phyloP scores from a whole-genome alignment of 2,329 filamentous ascomycete genomes.

The Ophiostoma quercus region DNA sequence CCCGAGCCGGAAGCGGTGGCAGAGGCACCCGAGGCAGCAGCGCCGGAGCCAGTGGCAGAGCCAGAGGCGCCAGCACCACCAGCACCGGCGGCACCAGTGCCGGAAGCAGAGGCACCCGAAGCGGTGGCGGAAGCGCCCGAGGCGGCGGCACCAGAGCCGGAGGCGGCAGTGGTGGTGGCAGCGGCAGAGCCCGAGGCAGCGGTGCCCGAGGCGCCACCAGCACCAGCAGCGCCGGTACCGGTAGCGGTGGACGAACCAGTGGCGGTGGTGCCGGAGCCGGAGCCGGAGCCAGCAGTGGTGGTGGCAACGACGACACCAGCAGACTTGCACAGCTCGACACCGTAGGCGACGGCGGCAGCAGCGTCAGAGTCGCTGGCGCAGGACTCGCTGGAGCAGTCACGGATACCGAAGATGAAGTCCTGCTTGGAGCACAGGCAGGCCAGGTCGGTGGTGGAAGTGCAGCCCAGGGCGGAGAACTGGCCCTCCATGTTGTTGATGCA shows the following conservation, averaged over 20 bases:
- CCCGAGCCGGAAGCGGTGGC: not conserved
- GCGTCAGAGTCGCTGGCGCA: conserved; percentile 38
- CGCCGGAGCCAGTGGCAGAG: not conserved
- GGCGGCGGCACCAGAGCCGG: conserved; percentile 21
- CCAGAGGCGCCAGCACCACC: conserved; percentile 13
- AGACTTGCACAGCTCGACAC: conserved; percentile 37
- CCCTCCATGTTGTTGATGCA: conserved; percentile 50
- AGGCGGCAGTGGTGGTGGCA: conserved; percentile 12
- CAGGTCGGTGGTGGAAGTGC: conserved; percentile 36
- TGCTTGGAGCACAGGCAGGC: conserved; percentile 45
- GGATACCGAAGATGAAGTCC: conserved; percentile 47
- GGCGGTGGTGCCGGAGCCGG: not conserved
- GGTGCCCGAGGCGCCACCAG: conserved; percentile 16
- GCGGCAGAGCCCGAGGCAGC: conserved; percentile 3
- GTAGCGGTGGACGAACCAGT: conserved; percentile 27
- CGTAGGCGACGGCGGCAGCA: conserved; percentile 38
- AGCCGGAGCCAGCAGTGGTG: conserved; percentile 19
- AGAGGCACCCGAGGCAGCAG: conserved; percentile 8
- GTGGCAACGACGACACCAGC: conserved; percentile 38
- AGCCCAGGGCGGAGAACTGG: conserved; percentile 44
- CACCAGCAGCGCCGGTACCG: conserved; percentile 23
- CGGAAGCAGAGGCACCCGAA: conserved; percentile 24
- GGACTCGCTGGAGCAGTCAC: conserved; percentile 46
- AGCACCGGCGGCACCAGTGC: conserved; percentile 16
- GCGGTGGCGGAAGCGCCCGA: conserved; percentile 26